Evolutionary conservation across 78 protist genomes (phyloP), one percentile per base, ranked within the genome.

Genomic region (Emiliania huxleyi): DNA sequence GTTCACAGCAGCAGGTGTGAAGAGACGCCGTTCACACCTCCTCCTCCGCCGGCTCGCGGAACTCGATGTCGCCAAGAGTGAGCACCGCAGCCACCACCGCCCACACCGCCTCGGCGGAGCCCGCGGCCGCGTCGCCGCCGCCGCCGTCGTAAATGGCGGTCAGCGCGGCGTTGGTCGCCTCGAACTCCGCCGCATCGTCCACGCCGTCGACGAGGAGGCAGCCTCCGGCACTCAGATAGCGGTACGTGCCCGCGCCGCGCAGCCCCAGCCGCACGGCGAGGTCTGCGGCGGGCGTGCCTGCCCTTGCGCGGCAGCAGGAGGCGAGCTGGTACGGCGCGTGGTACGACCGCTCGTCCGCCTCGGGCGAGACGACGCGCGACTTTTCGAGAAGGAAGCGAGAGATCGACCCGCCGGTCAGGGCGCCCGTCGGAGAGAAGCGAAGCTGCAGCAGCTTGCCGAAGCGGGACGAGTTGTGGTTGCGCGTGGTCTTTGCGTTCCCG

Each of bases 391-490:
- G 77, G 44, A 40, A 87, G 46, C 25, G 84, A 5, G 84, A 15
- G 46, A 73, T 6, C 29, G 46, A 69, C 29, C 92, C 69, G 52
- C 44, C 93, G 81, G 79, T 5, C 22, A 89, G n/a, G 43, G 91
- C 94, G 71, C 79, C 44, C 18, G 22, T 45, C 43, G 29, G 48
- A 87, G 90, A 35, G 89, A 96, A 95, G 93, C 21, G 91, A 21
- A 96, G 49, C 55, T 95, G 43, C 38, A 56, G 81, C 73, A 91
- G 94, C 96, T 95, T 95, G 42, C 97, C 98, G 94, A 98, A 98
- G 52, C 98, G 94, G 2, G 96, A 95, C 38, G 97, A 95, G 95
- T 98, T 98, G 93, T 98, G 96, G 97, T 98, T 98, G 85, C 98
- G 94, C 56, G 94, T 18, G 25, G 99, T 98, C 93, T 95, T 96